Evolutionary conservation across 2,329 filamentous ascomycete species (phyloP).

Genomic region (Rhynchosporium graminicola): DNA sequence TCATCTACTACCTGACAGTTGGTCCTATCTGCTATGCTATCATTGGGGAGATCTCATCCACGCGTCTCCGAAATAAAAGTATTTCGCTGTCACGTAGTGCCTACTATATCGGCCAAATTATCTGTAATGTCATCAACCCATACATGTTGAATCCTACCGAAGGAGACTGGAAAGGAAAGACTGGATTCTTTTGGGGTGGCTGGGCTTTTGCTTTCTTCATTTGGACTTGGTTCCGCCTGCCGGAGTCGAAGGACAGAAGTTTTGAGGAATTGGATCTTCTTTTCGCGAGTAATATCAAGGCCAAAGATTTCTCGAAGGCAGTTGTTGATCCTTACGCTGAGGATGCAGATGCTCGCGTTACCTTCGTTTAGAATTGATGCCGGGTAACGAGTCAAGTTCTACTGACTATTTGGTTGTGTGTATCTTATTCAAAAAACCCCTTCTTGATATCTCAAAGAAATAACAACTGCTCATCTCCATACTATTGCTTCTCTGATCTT

Average conservation of each 20-base stretch:
- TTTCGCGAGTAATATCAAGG: conserved; percentile 58
- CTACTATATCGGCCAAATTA: conserved; percentile 55
- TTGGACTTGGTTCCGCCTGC: conserved; percentile 80
- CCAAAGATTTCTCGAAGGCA: conserved; percentile 7
- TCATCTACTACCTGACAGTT: conserved; percentile 80
- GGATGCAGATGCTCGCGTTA: neutral
- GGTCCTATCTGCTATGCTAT: conserved; percentile 87
- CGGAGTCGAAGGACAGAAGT: conserved; percentile 74
- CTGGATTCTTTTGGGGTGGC: conserved; percentile 84
- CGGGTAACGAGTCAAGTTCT: neutral
- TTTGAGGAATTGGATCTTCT: conserved; percentile 84
- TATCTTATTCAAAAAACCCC: no score
- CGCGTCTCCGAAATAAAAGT: conserved; percentile 86
- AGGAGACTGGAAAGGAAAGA: conserved; percentile 84
- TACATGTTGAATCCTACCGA: conserved; percentile 67
- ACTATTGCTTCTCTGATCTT: no score
- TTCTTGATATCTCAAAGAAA: no score
- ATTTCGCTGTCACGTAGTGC: conserved; percentile 78
- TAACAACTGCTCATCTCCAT: no score
- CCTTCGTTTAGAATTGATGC: neutral
- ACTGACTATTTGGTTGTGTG: no score
- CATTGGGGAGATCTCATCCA: conserved; percentile 77
- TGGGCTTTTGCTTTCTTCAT: conserved; percentile 78
- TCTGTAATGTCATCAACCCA: conserved; percentile 59
- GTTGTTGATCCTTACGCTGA: conserved; percentile 31